Evolutionary conservation across 192 early-diverging fungal species (phyloP).

Genomic region (Geranomyces variabilis): DNA sequence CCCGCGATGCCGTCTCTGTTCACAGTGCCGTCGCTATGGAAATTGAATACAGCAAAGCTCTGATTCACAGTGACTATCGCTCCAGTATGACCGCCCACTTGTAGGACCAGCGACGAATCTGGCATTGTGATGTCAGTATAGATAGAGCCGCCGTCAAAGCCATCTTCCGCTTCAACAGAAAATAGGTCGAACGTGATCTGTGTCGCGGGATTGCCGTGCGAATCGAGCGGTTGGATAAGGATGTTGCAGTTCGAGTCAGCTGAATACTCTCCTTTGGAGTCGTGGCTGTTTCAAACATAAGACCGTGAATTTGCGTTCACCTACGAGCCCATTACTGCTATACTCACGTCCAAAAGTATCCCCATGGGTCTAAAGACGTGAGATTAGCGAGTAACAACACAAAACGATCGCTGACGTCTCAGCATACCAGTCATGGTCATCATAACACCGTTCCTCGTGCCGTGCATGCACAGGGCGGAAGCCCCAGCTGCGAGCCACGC

Average conservation of each 20-base stretch:
- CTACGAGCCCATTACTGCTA: neutral
- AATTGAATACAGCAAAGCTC: constrained; percentile 16
- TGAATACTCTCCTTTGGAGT: constrained; percentile 18
- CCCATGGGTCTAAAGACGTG: too few relatives aligned
- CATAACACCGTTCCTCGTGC: neutral
- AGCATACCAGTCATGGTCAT: constrained; percentile 18
- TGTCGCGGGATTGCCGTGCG: neutral
- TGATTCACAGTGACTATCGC: neutral
- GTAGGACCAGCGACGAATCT: neutral
- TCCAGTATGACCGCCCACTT: neutral
- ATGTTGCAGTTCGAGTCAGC: constrained; percentile 18
- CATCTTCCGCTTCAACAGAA: constrained; percentile 27
- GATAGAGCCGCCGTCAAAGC: constrained; percentile 31
- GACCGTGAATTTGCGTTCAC: too few relatives aligned
- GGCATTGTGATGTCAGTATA: neutral
- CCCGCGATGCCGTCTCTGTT: constrained; percentile 30
- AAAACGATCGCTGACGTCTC: too few relatives aligned
- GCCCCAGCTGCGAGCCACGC: neutral
- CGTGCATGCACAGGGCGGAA: constrained; percentile 8
- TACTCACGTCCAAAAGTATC: constrained; percentile 32
- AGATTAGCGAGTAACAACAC: too few relatives aligned
- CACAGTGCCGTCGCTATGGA: constrained; percentile 21
- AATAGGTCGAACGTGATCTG: constrained; percentile 22
- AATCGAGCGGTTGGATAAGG: constrained; percentile 18
- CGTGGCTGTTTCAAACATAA: constrained; percentile 17